These are phyloP conservation scores for Rhynchosporium graminicola DNA, from an alignment of 2,329 filamentous ascomycete genomes.

Conservation along the genomic window DNA sequence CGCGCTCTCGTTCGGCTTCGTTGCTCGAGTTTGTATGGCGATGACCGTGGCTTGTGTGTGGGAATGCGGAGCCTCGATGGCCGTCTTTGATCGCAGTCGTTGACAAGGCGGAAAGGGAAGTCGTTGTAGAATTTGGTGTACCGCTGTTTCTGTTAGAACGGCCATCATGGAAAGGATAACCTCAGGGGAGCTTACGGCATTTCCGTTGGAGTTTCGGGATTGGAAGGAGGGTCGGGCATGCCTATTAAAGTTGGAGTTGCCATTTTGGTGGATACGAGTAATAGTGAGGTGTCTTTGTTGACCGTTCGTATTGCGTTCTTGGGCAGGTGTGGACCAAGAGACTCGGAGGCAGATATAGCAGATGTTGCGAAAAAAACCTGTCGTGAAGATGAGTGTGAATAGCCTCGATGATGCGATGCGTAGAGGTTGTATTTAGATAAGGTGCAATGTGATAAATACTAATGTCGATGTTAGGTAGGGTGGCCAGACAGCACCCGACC, in stretches of 20 bases:
- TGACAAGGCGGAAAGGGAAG: conserved; percentile 86
- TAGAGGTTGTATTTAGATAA: no score
- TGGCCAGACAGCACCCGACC: no score
- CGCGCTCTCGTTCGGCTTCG: conserved; percentile 86
- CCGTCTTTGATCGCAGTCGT: conserved; percentile 97
- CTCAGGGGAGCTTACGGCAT: conserved; percentile 66
- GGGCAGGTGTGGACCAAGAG: background rate
- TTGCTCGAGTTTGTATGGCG: conserved; percentile 63
- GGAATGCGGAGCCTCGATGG: conserved; percentile 76
- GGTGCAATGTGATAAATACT: no score
- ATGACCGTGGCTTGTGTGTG: conserved; percentile 58
- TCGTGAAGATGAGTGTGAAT: no score
- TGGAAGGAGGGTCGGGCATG: conserved; percentile 78
- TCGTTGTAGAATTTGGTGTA: conserved; percentile 90
- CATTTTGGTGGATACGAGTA: conserved; percentile 23
- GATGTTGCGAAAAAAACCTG: no score
- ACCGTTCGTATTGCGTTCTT: no score
- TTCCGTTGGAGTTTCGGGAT: conserved; percentile 84
- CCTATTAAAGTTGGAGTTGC: conserved; percentile 68
- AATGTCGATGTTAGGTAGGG: no score
- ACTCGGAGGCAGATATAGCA: background rate
- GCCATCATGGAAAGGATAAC: no score
- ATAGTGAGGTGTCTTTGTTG: no score
- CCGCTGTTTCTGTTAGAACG: conserved; percentile 55
- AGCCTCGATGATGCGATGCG: no score